phyloP scores from a whole-genome alignment of 2,329 filamentous ascomycete genomes.

The Scedosporium boydii region DNA sequence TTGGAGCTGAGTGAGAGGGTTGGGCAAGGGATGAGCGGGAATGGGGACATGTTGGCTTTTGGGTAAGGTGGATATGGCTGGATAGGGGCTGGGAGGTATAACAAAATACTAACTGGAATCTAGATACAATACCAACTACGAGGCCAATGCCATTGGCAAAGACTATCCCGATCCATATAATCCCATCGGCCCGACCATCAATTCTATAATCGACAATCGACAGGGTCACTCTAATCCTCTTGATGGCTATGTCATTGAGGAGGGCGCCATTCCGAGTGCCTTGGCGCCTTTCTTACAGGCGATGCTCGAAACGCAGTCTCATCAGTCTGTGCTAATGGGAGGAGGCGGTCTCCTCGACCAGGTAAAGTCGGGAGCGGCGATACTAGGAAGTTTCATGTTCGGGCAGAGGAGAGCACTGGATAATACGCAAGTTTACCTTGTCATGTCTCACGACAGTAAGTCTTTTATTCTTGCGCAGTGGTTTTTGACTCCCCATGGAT shows the following conservation, averaged over 20 bases:
- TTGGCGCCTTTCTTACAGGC: constrained; percentile 46
- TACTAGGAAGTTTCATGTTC: constrained; percentile 42
- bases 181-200: constrained; percentile 53
- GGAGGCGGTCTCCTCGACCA: constrained; percentile 28
- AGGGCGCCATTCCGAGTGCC: constrained; percentile 50
- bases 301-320: constrained; percentile 45
- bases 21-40: constrained; percentile 53
- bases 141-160: constrained; percentile 46
- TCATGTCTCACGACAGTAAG: constrained; percentile 57
- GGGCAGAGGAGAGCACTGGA: constrained; percentile 48
- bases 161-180: constrained; percentile 37
- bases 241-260: constrained; percentile 55
- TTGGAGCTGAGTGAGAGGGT: constrained; percentile 46
- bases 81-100: too few species aligned
- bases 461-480: constrained; percentile 9
- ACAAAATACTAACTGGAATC: background rate
- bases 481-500: background rate
- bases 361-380: constrained; percentile 36
- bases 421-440: constrained; percentile 52
- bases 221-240: constrained; percentile 40
- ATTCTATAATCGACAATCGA: constrained; percentile 51
- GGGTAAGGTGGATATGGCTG: constrained; percentile 27
- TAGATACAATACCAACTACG: constrained; percentile 49
- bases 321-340: constrained; percentile 26
- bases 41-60: constrained; percentile 57